Base-by-base conservation (phyloP, 305 asterid genomes). In the Petunia hybrid region DNA sequence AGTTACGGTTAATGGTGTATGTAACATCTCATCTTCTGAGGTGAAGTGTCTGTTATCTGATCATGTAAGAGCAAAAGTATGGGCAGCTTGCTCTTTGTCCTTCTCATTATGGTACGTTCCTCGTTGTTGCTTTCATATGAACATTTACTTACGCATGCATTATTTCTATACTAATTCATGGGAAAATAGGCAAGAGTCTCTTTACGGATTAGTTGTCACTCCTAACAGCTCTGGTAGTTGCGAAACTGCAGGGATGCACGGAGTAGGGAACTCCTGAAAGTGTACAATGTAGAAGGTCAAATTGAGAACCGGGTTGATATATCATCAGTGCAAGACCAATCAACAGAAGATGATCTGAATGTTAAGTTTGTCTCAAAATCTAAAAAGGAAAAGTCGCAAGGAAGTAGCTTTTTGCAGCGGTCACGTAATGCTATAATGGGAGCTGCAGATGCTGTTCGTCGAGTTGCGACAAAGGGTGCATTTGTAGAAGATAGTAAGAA, bases 371-470 rank as follows among this genome's bases (percentile, higher is more conserved):
- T 89, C 14, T 74, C 95, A 59, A 94, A 94, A 88, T 83, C 98
- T 14, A 96, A 92, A 84, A 96, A 93, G 90, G 99, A 96, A 83
- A 96, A 96, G 84, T 90, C 98, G 12, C 97, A 94, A 82, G 92
- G 90, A 83, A 63, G 64, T 57, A 82, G 92, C 83, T 96, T 96
- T 81, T 80, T 96, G 84, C 99, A 96, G 76, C 85, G 98, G 43
- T 96, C 99, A 3, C 95, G 99, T 53, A 96, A 93, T 80, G 99
- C 98, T 22, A 86, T 96, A 53, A 84, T 96, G 91, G 99, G 99
- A 48, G 99, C 99, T 40, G 99, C 98, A 12, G 99, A 91, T 88
- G 99, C 98, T 38, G 98, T 96, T 70, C 91, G 98, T 4, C 89
- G 99, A 76, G 99, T 90, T 77, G 98, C 98, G 67, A 89, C 96